Conservation (phyloP, 306 rosid species). For the Crotalaria pallida region DNA sequence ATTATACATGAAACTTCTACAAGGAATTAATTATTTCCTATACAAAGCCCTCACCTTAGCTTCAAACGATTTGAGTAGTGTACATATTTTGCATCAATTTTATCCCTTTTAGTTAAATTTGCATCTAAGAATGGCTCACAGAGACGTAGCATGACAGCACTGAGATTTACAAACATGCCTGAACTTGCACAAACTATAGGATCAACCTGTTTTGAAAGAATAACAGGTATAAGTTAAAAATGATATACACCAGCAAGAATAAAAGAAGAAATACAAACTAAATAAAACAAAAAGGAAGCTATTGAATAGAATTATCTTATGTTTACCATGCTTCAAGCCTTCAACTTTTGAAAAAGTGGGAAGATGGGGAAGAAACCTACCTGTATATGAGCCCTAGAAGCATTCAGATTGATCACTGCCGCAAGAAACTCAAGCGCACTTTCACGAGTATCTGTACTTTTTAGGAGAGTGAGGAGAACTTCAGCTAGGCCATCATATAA, state of each 20-base stretch:
- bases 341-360: not conserved
- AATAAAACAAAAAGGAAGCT: not conserved
- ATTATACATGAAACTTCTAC: slow-evolving; percentile 17
- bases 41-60: slow-evolving; percentile 55
- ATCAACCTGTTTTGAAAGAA: slow-evolving; percentile 59
- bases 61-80: slow-evolving; percentile 70
- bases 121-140: slow-evolving; percentile 96
- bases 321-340: not conserved
- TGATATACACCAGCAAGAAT: not conserved
- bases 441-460: slow-evolving; percentile 80
- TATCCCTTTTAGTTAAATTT: slow-evolving; percentile 77
- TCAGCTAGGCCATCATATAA: slow-evolving; percentile 79
- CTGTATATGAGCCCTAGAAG: slow-evolving; percentile 98
- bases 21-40: not conserved
- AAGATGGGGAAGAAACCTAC: slow-evolving; percentile 31
- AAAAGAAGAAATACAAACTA: not conserved
- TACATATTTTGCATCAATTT: slow-evolving; percentile 87
- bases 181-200: slow-evolving; percentile 93
- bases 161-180: slow-evolving; percentile 96
- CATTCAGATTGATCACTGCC: slow-evolving; percentile 83
- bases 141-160: slow-evolving; percentile 92
- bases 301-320: not conserved
- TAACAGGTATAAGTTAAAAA: not conserved
- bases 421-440: slow-evolving; percentile 85
- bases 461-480: slow-evolving; percentile 71